Evolutionary conservation across 2,329 filamentous ascomycete species (phyloP).

Genomic region (Aspergillus sp.): DNA sequence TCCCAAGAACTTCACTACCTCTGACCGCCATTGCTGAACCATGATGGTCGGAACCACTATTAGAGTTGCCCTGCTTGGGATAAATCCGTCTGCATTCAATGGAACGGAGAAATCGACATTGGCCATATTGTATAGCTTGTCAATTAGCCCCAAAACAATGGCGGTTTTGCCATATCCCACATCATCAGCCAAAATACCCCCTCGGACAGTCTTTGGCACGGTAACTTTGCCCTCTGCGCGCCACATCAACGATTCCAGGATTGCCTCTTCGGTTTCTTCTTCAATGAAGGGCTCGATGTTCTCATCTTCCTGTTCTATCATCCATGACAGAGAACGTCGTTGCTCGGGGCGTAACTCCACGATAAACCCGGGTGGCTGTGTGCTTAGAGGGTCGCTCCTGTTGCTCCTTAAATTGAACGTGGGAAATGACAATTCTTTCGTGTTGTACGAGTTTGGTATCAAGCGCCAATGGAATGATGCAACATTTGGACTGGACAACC

Average conservation of each 20-base stretch:
- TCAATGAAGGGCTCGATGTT: constrained; percentile 45
- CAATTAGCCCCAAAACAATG: constrained; percentile 57
- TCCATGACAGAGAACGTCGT: constrained; percentile 58
- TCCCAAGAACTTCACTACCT: constrained; percentile 54
- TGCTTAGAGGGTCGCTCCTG: constrained; percentile 28
- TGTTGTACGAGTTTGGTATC: constrained; percentile 44
- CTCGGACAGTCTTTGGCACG: constrained; percentile 43
- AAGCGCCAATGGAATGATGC: constrained; percentile 47
- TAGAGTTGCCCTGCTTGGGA: constrained; percentile 57
- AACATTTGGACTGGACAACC: constrained; percentile 18
- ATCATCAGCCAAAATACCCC: constrained; percentile 63
- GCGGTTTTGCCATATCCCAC: constrained; percentile 69
- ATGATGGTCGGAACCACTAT: constrained; percentile 59
- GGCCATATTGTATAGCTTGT: constrained; percentile 39
- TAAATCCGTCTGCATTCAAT: constrained; percentile 22
- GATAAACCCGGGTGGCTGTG: constrained; percentile 39
- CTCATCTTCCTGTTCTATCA: constrained; percentile 54
- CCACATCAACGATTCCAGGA: constrained; percentile 54
- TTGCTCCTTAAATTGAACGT: constrained; percentile 48
- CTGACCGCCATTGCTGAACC: constrained; percentile 57
- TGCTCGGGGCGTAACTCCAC: constrained; percentile 53
- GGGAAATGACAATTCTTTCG: constrained; percentile 32
- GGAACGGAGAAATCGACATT: constrained; percentile 15
- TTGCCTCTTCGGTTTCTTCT: constrained; percentile 58
- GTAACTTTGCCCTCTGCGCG: constrained; percentile 54